Conservation (phyloP, 768 basidiomycete genomes). For the Macrolepiota albuminosa region DNA sequence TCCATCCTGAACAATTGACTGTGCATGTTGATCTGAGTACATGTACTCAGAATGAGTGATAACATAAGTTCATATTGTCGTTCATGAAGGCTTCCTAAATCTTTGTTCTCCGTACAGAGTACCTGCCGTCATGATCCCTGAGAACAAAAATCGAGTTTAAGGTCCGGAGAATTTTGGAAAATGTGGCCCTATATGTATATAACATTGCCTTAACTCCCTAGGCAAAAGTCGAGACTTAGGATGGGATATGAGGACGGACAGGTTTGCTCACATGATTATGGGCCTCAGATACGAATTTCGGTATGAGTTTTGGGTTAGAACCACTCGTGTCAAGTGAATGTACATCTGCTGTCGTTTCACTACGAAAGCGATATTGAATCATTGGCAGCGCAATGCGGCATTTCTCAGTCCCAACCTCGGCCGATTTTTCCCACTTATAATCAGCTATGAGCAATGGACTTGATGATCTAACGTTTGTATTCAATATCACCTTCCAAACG, state of each 20-base stretch:
- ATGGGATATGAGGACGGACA: neutral
- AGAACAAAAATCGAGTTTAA: too few relatives aligned
- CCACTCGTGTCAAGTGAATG: conserved; percentile 29
- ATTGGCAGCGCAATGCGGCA: neutral
- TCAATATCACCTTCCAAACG: too few relatives aligned
- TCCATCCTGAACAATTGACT: neutral
- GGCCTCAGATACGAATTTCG: conserved; percentile 50
- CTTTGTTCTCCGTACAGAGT: too few relatives aligned
- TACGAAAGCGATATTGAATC: conserved; percentile 9
- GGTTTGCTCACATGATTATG: conserved; percentile 33
- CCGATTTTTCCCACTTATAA: too few relatives aligned
- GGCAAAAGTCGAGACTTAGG: neutral
- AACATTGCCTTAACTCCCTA: conserved; percentile 48
- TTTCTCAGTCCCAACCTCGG: neutral
- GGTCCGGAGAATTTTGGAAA: too few relatives aligned
- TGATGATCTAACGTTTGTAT: too few relatives aligned
- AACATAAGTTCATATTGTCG: neutral
- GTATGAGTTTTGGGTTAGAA: conserved; percentile 46
- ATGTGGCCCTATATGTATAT: too few relatives aligned
- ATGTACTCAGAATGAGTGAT: neutral
- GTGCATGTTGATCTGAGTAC: neutral
- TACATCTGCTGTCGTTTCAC: conserved; percentile 35
- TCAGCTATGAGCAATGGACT: too few relatives aligned
- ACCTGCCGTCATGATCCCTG: too few relatives aligned
- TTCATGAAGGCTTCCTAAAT: neutral